Base-by-base conservation (phyloP, 495 filamentous ascomycete genomes). In the Xylaria venustula region DNA sequence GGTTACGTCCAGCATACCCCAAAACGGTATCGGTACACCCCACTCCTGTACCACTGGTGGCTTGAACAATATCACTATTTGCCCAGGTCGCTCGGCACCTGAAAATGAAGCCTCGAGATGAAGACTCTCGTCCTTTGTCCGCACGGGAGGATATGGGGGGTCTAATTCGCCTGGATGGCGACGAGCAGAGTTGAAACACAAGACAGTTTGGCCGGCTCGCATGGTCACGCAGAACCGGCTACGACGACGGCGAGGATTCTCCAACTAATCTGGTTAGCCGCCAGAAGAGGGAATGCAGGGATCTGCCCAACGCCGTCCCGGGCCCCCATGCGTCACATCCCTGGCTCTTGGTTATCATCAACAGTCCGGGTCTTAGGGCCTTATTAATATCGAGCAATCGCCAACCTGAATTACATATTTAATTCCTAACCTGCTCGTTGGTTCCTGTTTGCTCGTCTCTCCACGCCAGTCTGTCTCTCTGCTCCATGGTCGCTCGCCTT, bases 11-110 rank as follows among this genome's bases (percentile, higher is more conserved):
- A 50, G 42, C 34, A 60, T 68, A 56, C 58, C 63, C 63, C 61
- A 68, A 71, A 68, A 68, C 61, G 68, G 65, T 63, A 68, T 47
- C 41, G 61, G 61, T 32, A 40, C 63, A 62, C 61, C 56, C 49
- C 66, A 64, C 60, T 57, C 53, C 59, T 34, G 14, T 55, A 54
- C 25, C 14, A 40, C 20, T 61, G 57, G 36, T 60, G 54, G 50
- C 60, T 44, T 47, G 42, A 19, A 48, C 25, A 57, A 56, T 51
- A 56, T 45, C 36, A 41, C 26, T 63, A 37, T 49, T 56, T 36
- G 11, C 11, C n/a, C 5, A 34, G 30, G 30, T 11, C 42, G 57
- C 22, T 42, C 11, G 20, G 56, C 59, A 54, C 51, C 6, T 48
- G 32, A 54, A 30, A 17, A 28, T 22, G 12, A 32, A 26, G 37